These are phyloP conservation scores for Rhizophora mangle DNA, from an alignment of 345 rosid genomes.

Conservation along the genomic window DNA sequence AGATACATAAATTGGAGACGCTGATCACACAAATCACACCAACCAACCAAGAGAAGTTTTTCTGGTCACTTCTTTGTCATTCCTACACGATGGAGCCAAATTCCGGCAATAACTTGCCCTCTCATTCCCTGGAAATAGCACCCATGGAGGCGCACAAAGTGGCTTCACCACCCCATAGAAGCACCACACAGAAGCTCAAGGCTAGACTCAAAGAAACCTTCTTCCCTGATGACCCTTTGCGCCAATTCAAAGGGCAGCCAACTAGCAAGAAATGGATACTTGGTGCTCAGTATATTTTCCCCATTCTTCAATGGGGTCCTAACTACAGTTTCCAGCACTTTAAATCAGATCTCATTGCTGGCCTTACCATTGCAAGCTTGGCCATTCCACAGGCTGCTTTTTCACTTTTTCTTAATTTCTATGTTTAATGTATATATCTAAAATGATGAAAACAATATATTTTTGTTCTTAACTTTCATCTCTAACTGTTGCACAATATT, in stretches of 20 bases:
- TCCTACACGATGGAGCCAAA: conserved; percentile 29
- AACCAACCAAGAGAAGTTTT: background rate
- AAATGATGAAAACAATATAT: background rate
- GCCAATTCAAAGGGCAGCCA: conserved; percentile 86
- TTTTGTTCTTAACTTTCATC: background rate
- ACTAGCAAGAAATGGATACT: conserved; percentile 49
- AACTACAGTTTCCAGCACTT: conserved; percentile 58
- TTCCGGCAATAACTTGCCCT: conserved; percentile 4
- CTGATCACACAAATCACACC: conserved; percentile 1
- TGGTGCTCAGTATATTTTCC: conserved; percentile 71
- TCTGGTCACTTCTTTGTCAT: background rate
- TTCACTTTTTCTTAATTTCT: background rate
- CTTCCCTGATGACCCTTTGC: conserved; percentile 93
- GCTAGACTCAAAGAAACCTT: conserved; percentile 75
- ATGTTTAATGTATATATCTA: background rate
- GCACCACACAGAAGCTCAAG: conserved; percentile 52
- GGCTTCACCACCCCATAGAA: conserved; percentile 63
- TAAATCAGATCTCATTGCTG: conserved; percentile 82
- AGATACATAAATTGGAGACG: conserved; percentile 6
- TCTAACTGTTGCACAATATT: background rate
- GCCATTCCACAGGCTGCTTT: conserved; percentile 87
- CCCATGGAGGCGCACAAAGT: conserved; percentile 71
- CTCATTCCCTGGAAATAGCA: conserved; percentile 34
- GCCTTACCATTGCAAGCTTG: conserved; percentile 96
- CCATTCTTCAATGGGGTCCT: conserved; percentile 91